Evolutionary conservation across 2,329 filamentous ascomycete genomes (phyloP), one percentile per base, ranked within the genome.

Genomic region (Teratosphaeria epicoccoides): DNA sequence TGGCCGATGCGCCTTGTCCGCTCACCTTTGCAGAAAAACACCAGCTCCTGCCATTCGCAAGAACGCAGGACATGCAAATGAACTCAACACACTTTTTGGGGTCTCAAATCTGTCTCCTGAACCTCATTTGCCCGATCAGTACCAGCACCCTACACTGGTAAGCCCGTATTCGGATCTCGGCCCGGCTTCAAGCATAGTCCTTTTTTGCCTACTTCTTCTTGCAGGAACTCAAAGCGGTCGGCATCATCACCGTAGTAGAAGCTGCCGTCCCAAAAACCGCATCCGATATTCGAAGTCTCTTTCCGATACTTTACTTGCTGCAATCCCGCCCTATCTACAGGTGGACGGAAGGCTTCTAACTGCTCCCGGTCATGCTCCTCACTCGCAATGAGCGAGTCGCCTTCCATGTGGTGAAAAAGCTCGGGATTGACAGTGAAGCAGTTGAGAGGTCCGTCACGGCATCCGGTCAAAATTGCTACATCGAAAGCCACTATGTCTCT

Each of bases 241-340:
- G 51, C 58, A 37, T 62, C 60, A 3, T 66, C 60, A 2, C 67
- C 60, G 47, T 68, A 72, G 12, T 55, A 57, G 5, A 72, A 72
- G 2, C 62, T 63, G 9, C 68, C 68, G 46, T 61, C 65, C 66
- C 68, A 71, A 53, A 71, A 72, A 0, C 71, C 70, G 49, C 66
- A 68, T 5, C 55, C 64, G 43, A 69, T 66, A 51, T 68, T 68
- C 49, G 58, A 59, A 12, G 59, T 62, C 48, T 61, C 61, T 24
- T 53, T 57, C 23, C 59, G 49, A 40, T 51, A 61, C 28, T 50
- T 44, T 9, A 56, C 51, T 52, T 61, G 58, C 54, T 55, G 54
- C 29, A 57, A 28, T 6, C 58, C 61, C 1, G 54, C 55, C 7
- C 43, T 56, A 47, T 68, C 68, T 7, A 61, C 60, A 12, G 60